These are phyloP conservation scores for Gaertneriomyces semiglobifer DNA, from an alignment of 192 early-diverging fungal species.

Conservation along the genomic window DNA sequence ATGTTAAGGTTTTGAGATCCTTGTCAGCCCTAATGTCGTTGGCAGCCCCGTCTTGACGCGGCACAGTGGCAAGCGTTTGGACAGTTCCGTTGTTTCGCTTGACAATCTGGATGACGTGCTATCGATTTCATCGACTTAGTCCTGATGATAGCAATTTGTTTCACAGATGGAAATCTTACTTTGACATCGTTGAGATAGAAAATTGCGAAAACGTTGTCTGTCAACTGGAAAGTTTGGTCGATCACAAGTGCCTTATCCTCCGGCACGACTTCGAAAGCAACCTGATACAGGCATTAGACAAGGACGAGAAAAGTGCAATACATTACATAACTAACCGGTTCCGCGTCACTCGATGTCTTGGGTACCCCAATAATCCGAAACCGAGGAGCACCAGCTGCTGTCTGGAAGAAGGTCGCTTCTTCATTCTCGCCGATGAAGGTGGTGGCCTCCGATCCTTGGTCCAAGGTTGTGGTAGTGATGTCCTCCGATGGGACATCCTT, in stretches of 20 bases:
- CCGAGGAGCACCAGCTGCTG: slow-evolving; percentile 10
- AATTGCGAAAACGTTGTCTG: slow-evolving; percentile 6
- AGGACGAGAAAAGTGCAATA: background rate
- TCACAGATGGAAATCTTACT: background rate
- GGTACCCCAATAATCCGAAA: slow-evolving; percentile 7
- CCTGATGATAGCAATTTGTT: too few species aligned
- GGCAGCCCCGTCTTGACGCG: slow-evolving; percentile 6
- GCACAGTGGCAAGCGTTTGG: slow-evolving; percentile 2
- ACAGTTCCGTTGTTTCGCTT: background rate
- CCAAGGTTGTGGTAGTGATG: background rate
- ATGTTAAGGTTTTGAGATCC: background rate
- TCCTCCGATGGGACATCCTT: too few species aligned
- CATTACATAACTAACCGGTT: background rate
- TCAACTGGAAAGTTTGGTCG: slow-evolving; percentile 4
- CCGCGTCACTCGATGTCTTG: background rate
- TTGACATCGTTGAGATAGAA: slow-evolving; percentile 21
- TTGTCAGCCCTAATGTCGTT: slow-evolving; percentile 8
- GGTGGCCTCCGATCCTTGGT: background rate
- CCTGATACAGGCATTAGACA: background rate
- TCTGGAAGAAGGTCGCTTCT: slow-evolving; percentile 10
- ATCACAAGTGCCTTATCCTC: slow-evolving; percentile 4
- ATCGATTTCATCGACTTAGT: background rate
- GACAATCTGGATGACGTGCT: slow-evolving; percentile 14
- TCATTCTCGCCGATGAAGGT: slow-evolving; percentile 9
- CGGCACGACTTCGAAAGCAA: slow-evolving; percentile 9